Conservation (phyloP, 371 early-diverging fungal genomes). For the Pancytospora philotis region DNA sequence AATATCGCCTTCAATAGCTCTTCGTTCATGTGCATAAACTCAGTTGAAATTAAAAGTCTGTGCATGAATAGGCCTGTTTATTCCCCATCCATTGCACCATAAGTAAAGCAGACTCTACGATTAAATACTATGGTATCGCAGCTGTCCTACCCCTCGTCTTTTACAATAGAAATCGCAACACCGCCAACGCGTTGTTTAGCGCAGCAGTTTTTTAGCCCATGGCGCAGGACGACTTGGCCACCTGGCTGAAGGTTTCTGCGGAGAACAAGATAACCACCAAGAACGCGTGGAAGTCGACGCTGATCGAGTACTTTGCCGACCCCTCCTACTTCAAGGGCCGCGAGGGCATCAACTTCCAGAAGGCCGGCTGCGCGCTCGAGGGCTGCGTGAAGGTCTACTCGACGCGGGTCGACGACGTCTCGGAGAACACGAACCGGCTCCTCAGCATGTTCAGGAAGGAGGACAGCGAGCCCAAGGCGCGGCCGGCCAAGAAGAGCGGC, state of each 20-base stretch:
- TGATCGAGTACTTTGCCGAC: slow-evolving; percentile 93
- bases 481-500: slow-evolving; percentile 7
- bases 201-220: no score
- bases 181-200: no score
- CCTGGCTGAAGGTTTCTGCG: slow-evolving; percentile 54
- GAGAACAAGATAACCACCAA: slow-evolving; percentile 76
- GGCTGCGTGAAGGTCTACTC: slow-evolving; percentile 96
- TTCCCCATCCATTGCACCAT: no score
- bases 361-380: slow-evolving; percentile 91
- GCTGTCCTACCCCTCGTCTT: no score
- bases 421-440: slow-evolving; percentile 79
- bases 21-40: no score
- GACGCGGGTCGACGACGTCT: slow-evolving; percentile 90
- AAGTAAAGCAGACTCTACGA: no score
- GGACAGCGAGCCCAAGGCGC: slow-evolving; percentile 37
- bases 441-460: slow-evolving; percentile 46
- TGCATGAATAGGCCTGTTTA: no score
- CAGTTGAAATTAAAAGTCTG: no score
- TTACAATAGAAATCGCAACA: no score
- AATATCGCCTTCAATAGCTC: not conserved
- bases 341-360: slow-evolving; percentile 81
- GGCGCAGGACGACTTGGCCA: slow-evolving; percentile 29
- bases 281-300: slow-evolving; percentile 89
- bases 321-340: slow-evolving; percentile 74
- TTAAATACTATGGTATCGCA: no score